phyloP scores from a whole-genome alignment of 768 basidiomycete species.

The Gautieria morchelliformis region DNA sequence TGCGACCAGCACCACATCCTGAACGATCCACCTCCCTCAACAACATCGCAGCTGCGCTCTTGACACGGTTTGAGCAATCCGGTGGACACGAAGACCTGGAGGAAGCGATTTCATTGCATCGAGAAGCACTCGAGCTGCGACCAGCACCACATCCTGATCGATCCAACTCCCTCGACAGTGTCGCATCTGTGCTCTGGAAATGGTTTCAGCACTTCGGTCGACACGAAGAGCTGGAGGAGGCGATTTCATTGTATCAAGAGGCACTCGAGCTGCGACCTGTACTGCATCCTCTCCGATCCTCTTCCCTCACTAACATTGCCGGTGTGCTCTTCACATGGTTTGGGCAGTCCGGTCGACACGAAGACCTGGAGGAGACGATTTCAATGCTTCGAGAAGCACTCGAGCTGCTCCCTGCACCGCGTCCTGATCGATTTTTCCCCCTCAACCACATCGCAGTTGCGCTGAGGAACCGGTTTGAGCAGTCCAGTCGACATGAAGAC shows the following conservation, averaged over 20 bases:
- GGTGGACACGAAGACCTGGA: not conserved
- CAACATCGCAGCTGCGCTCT: not conserved
- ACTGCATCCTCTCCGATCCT: too few species aligned
- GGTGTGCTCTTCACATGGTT: not conserved
- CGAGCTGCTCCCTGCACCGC: not conserved
- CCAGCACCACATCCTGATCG: too few species aligned
- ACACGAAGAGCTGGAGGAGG: not conserved
- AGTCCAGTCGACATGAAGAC: too few species aligned
- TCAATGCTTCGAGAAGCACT: not conserved
- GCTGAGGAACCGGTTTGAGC: too few species aligned
- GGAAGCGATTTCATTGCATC: not conserved
- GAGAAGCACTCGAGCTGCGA: constrained; percentile 5
- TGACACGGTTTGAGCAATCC: not conserved
- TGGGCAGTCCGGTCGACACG: too few species aligned
- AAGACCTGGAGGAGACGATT: too few species aligned
- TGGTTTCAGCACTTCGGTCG: not conserved
- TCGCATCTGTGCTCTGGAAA: not conserved
- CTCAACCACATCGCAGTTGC: too few species aligned
- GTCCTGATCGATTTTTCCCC: too few species aligned
- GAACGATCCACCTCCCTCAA: too few species aligned
- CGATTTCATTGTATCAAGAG: too few species aligned
- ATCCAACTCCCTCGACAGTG: too few species aligned
- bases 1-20: not conserved
- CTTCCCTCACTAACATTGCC: too few species aligned
- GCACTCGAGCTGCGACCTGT: constrained; percentile 4